Base-by-base conservation (phyloP, 768 basidiomycete genomes). In the Leccinum rimulosum region DNA sequence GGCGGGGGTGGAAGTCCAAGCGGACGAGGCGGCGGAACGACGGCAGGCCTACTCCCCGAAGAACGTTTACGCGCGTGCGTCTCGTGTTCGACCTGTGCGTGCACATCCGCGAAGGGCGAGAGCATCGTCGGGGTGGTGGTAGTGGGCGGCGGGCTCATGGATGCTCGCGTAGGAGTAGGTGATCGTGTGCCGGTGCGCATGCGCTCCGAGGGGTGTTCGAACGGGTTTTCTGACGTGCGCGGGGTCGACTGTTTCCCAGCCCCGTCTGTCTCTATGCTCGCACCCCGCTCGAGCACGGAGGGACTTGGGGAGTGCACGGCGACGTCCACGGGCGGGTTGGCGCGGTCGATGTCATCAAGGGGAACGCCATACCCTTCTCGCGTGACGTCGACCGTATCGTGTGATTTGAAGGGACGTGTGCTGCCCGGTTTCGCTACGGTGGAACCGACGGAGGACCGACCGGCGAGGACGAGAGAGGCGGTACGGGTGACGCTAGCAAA, bases 381-480 rank as follows among this genome's bases (percentile, higher is more conserved):
- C 7, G 62, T 40, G 45, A 62, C 49, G 65, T 88, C 84, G 56
- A 82, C 75, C 22, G 79, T 78, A 48, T 84, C 84, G 61, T 78
- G 70, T 12, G 84, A 80, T 66, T 79, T 73, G 45, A 85, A 73
- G 48, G 80, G 75, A 60, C 80, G 69, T 77, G 55, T 71, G 70
- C 53, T 78, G 57, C 75, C 68, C 3, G 55, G 50, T 12, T 64
- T 60, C 22, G 57, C 63, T 25, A 57, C 63, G 25, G 71, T 67
- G 64, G 67, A 25, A 68, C 74, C 60, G 66, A 71, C 38, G 73
- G 68, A 55, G 74, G 60, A 74, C 57, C 76, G 75, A 14, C 73
- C 72, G 4, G 81, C 69, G 81, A 86, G 85, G 4, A 91, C 75
- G 25, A 80, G 73, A 64, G 80, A 82, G 12, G 88, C 85, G 30